Evolutionary conservation across 108 stramenopile genomes (phyloP), one percentile per base, ranked within the genome.

Genomic region (Skeletonema grethae): DNA sequence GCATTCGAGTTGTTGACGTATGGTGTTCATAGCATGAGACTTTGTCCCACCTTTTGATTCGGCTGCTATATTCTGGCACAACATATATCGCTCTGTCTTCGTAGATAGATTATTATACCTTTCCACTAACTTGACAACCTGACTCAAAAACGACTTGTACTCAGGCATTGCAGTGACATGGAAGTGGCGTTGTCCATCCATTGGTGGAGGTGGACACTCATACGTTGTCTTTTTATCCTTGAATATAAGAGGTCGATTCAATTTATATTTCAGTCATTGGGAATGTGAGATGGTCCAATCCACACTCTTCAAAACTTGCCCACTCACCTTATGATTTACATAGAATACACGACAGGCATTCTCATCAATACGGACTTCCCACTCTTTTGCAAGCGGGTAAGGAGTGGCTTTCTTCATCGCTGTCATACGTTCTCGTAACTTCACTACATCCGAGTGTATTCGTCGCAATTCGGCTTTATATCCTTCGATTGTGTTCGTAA

Each of bases 301-400:
- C 2, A 43, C 2, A 5, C 3, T n/a, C 3, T n/a, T 43, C 15
- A 3, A 43, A 43, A n/a, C 41, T 43, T 43, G 41, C 41, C n/a
- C 15, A 43, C 41, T 43, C 15, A 43, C 41, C 41, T 43, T 87
- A 80, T 97, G 97, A 82, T 96, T 92, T 32, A 96, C 95, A 74
- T 88, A 97, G 65, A 86, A 95, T 0, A 90, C 88, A 10, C 75
- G 72, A 0, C 82, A 82, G 1, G 67, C 75, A 34, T 85, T 70
- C 72, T 95, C 94, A 35, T 96, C 89, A 61, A 94, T 80, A 32
- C 97, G 85, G n/a, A 93, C 92, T 83, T 96, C 97, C 97, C 97
- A 97, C 46, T 94, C 86, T 55, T 76, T 85, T 7, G 89, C 85
- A 8, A 97, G 69, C 15, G 88, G 88, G 80, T 87, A 92, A 8